Conservation (phyloP, 73 alveolate species). For the Blepharisma stoltei region DNA sequence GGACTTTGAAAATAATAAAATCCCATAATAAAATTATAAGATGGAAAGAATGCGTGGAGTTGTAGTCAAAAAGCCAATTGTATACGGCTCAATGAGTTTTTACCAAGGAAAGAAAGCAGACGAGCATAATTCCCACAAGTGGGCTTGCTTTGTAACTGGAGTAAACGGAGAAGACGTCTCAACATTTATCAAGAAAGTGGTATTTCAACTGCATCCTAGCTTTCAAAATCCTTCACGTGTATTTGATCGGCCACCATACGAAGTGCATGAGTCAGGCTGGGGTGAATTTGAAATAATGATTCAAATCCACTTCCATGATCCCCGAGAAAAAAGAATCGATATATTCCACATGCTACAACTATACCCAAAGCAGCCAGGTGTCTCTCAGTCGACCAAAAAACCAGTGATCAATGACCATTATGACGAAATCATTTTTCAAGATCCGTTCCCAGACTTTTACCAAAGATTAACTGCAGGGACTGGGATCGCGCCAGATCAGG, state of each 20-base stretch:
- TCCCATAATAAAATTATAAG: neutral
- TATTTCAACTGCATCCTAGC: conserved; percentile 82
- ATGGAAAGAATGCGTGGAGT: conserved; percentile 30
- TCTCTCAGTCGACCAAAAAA: conserved; percentile 60
- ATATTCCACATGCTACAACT: conserved; percentile 70
- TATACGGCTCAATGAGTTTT: conserved; percentile 88
- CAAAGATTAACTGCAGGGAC: conserved; percentile 39
- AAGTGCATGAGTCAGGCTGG: conserved; percentile 95
- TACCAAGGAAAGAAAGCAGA: conserved; percentile 88
- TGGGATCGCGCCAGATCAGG: conserved; percentile 18
- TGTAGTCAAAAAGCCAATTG: conserved; percentile 60
- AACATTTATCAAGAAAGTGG: conserved; percentile 82
- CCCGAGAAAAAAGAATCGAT: conserved; percentile 79
- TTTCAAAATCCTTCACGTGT: conserved; percentile 56
- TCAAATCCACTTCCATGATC: conserved; percentile 77
- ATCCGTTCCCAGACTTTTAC: conserved; percentile 76
- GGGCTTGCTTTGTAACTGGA: conserved; percentile 95
- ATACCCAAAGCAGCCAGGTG: conserved; percentile 40
- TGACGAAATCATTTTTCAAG: conserved; percentile 91
- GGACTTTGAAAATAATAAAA: too few relatives aligned
- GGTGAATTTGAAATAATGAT: conserved; percentile 95
- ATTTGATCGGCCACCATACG: conserved; percentile 76
- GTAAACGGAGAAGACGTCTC: conserved; percentile 83
- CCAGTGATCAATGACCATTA: conserved; percentile 90
- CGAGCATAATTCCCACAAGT: conserved; percentile 76